These are phyloP conservation scores for Curvularia sp. DNA, from an alignment of 2,329 filamentous ascomycete species.

Conservation along the genomic window DNA sequence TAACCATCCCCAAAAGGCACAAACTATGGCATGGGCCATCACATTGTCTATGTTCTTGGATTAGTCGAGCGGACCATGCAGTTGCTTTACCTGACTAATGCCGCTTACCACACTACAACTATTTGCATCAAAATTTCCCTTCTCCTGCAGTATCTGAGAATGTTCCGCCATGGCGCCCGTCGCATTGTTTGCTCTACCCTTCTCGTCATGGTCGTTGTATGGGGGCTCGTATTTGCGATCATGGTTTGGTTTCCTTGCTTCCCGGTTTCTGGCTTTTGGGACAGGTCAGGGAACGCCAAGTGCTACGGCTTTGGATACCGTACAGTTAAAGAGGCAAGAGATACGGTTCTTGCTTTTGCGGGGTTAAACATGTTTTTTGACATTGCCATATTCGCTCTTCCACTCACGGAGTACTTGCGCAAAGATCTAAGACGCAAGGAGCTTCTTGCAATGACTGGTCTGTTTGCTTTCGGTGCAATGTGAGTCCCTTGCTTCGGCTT, in stretches of 20 bases:
- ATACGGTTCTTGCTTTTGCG: constrained; percentile 32
- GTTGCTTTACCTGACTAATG: constrained; percentile 37
- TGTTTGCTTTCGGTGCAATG: constrained; percentile 40
- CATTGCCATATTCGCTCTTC: constrained; percentile 37
- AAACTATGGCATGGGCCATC: constrained; percentile 41
- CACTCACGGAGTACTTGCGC: constrained; percentile 37
- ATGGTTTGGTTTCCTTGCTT: constrained; percentile 44
- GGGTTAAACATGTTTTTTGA: constrained; percentile 45
- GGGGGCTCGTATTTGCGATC: constrained; percentile 40
- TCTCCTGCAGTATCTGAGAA: constrained; percentile 45
- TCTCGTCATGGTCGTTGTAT: constrained; percentile 28
- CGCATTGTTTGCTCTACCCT: constrained; percentile 28
- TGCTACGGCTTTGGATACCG: constrained; percentile 39
- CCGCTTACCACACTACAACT: constrained; percentile 39
- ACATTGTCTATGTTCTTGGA: constrained; percentile 31
- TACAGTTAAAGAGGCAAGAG: constrained; percentile 22
- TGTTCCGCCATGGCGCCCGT: constrained; percentile 35
- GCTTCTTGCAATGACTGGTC: constrained; percentile 35
- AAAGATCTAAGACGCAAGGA: constrained; percentile 33
- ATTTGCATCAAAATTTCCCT: constrained; percentile 46
- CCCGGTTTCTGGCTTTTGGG: constrained; percentile 33
- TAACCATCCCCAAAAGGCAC: constrained; percentile 29
- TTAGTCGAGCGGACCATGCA: constrained; percentile 27
- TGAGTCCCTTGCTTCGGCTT: constrained; percentile 12
- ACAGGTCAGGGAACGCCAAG: constrained; percentile 24